Evolutionary conservation across 768 basidiomycete genomes (phyloP).

Genomic region (Mycena crocata): DNA sequence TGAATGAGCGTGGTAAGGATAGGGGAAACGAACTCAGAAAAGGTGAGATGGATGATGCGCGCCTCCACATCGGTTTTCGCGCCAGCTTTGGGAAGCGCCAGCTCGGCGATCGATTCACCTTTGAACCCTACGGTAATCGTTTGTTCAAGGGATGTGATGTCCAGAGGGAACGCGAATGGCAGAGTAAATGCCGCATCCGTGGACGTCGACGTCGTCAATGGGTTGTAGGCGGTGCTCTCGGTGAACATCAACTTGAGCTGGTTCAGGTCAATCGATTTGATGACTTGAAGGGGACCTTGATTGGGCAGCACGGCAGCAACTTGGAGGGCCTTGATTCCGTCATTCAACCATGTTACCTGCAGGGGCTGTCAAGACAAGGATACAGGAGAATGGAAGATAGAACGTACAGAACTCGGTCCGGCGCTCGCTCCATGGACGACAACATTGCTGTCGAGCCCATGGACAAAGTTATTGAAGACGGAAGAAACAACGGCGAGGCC

Average conservation of each 20-base stretch:
- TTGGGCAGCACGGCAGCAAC: slow-evolving; percentile 73
- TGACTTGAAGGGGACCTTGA: slow-evolving; percentile 69
- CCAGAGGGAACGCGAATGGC: slow-evolving; percentile 77
- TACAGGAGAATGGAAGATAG: neutral
- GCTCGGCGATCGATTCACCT: slow-evolving; percentile 67
- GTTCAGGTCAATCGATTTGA: slow-evolving; percentile 71
- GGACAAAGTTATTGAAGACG: slow-evolving; percentile 80
- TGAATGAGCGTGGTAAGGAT: neutral
- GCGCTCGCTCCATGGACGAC: slow-evolving; percentile 69
- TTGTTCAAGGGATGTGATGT: slow-evolving; percentile 71
- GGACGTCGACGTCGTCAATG: slow-evolving; percentile 66
- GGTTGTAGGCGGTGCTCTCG: slow-evolving; percentile 64
- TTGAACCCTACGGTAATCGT: slow-evolving; percentile 65
- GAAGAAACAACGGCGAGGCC: slow-evolving; percentile 70
- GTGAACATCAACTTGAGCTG: slow-evolving; percentile 71
- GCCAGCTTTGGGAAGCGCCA: slow-evolving; percentile 68
- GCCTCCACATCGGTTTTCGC: slow-evolving; percentile 70
- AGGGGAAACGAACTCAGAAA: slow-evolving; percentile 45
- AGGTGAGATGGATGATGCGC: slow-evolving; percentile 71
- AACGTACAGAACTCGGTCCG: slow-evolving; percentile 64
- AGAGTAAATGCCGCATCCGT: slow-evolving; percentile 74
- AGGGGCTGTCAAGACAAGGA: slow-evolving; percentile 4
- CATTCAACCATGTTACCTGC: slow-evolving; percentile 79
- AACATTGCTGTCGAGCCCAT: slow-evolving; percentile 71
- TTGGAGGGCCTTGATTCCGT: slow-evolving; percentile 72